Evolutionary conservation across 192 early-diverging fungal species (phyloP).

Genomic region (Coemansia reversa): DNA sequence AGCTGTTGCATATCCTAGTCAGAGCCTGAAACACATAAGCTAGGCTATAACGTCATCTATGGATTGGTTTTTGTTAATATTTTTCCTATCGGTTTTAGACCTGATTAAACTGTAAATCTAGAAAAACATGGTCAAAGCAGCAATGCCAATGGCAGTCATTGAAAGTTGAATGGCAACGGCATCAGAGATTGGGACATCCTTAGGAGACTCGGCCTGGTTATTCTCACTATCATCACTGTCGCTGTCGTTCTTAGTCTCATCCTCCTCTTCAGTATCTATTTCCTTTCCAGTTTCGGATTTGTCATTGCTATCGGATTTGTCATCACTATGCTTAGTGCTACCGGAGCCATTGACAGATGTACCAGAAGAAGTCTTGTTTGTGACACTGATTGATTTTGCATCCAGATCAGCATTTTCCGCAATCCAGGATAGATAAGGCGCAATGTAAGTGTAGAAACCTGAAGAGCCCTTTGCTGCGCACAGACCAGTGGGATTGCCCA

Average conservation of each 20-base stretch:
- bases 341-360: neutral
- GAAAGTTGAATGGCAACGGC: neutral
- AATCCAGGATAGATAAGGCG: slow-evolving; percentile 45
- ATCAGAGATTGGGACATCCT: neutral
- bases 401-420: slow-evolving; percentile 12
- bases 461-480: slow-evolving; percentile 31
- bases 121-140: slow-evolving; percentile 5
- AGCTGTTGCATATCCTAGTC: too few species aligned
- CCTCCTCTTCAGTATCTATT: neutral
- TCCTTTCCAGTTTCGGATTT: neutral
- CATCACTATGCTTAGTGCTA: neutral
- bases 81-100: too few species aligned
- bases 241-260: neutral
- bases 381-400: slow-evolving; percentile 12
- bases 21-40: too few species aligned
- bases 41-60: too few species aligned
- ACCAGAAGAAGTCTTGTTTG: slow-evolving; percentile 19
- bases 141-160: slow-evolving; percentile 4
- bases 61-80: too few species aligned
- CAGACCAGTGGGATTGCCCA: slow-evolving; percentile 17
- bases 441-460: slow-evolving; percentile 46
- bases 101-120: neutral
- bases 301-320: neutral
- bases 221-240: too few species aligned
- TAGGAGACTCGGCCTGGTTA: too few species aligned